These are phyloP conservation scores for Dipodascus geniculatus DNA, from an alignment of 805 yeast species.

Conservation along the genomic window DNA sequence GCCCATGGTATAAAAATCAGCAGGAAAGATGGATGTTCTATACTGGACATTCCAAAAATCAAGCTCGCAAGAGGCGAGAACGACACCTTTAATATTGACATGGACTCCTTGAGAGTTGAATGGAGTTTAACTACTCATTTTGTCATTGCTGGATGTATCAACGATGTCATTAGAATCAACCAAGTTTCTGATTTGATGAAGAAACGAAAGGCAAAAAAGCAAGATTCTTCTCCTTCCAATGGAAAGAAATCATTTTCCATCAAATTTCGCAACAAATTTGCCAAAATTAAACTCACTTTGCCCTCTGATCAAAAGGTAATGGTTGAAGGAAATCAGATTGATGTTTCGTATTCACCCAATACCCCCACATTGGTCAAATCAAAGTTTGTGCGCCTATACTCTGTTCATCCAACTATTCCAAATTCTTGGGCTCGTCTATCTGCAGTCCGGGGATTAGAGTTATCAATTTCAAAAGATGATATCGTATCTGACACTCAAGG, in stretches of 20 bases:
- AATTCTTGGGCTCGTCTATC: slow-evolving; percentile 29
- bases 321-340: slow-evolving; percentile 32
- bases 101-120: neutral
- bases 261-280: slow-evolving; percentile 21
- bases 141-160: neutral
- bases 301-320: slow-evolving; percentile 38
- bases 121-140: neutral
- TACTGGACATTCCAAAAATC: neutral
- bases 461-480: slow-evolving; percentile 9
- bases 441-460: slow-evolving; percentile 16
- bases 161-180: neutral
- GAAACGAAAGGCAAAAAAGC: neutral
- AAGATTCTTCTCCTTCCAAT: neutral
- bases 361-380: slow-evolving; percentile 25
- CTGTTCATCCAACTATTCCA: slow-evolving; percentile 35
- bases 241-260: slow-evolving; percentile 7
- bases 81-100: neutral
- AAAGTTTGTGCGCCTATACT: slow-evolving; percentile 33
- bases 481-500: slow-evolving; percentile 20
- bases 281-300: slow-evolving; percentile 29
- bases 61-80: neutral
- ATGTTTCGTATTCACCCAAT: slow-evolving; percentile 19
- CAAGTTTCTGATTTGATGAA: neutral
- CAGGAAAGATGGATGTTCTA: neutral
- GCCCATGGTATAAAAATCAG: neutral